Evolutionary conservation across 768 basidiomycete species (phyloP), one percentile per base, ranked within the genome.

Genomic region (Trametes gibbosa): DNA sequence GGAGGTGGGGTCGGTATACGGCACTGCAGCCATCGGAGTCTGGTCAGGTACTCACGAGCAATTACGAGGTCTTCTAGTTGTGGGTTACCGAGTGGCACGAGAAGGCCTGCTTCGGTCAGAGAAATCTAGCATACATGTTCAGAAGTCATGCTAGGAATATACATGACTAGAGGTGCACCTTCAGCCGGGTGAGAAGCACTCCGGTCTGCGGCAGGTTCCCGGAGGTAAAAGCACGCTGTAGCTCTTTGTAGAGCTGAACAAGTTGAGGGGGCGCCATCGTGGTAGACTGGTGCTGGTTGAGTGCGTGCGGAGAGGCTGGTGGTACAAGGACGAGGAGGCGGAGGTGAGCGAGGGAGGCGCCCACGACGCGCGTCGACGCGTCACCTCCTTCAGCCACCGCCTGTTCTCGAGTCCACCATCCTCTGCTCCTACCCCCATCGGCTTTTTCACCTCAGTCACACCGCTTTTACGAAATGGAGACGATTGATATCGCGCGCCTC

Each of bases 401-500:
- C 57, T 24, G 53, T 49, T 45, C 45, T 34, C n/a, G n/a, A n/a
- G n/a, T n/a, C 50, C 54, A 59, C 41, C 52, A 48, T 39, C 56
- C 67, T 70, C 68, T 59, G 64, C 42, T 70, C 67, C 66, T 62
- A 69, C 71, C 51, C 56, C 66, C 64, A 58, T 32, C 29, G 29
- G 4, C 29, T 32, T 10, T 32, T 51, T 58, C 62, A 61, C 63
- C 64, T 49, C 59, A 47, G 47, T 50, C 25, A 32, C 49, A 68
- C 65, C 67, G 76, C 69, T 66, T 84, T 84, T 81, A 85, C 78
- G 77, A 58, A 63, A 80, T 79, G 72, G 73, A 77, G 50, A 69
- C 73, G 12, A 56, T 66, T 52, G 93, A 95, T 71, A 86, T 95
- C 69, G 79, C 89, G 69, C 86, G 83, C 65, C 86, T 98, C 74